A percentile compares a stretch with the other conserved stretches of the same genome.
Evolutionary conservation across 805 yeast species (phyloP).

Genomic region (Priceomyces haplophilus): DNA sequence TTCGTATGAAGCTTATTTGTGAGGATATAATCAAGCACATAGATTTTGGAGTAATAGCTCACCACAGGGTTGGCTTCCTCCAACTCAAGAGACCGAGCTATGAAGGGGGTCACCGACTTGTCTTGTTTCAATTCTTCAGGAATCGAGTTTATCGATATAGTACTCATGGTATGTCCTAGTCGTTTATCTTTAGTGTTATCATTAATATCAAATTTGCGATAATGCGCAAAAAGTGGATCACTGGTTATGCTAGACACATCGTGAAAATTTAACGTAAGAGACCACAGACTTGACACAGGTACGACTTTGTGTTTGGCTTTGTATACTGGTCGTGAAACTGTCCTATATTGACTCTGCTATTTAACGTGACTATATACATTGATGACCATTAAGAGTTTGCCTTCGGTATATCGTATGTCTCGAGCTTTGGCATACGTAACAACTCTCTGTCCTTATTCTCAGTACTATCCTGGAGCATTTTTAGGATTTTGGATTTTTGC

Average conservation of each 20-base stretch:
- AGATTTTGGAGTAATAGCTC: conserved; percentile 64
- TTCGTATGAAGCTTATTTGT: conserved; percentile 55
- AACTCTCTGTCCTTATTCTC: conserved; percentile 69
- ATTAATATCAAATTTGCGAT: too few relatives aligned
- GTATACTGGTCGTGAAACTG: neutral
- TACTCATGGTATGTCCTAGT: neutral
- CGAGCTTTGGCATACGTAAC: conserved; percentile 75
- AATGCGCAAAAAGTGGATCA: too few relatives aligned
- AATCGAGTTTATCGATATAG: conserved; percentile 10
- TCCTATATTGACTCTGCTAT: neutral
- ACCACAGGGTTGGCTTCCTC: conserved; percentile 58
- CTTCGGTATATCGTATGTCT: conserved; percentile 1
- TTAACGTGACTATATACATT: neutral
- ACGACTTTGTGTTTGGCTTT: too few relatives aligned
- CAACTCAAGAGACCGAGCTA: conserved; percentile 58
- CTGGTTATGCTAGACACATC: too few relatives aligned
- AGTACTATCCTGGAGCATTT: conserved; percentile 66
- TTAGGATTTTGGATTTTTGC: conserved; percentile 65
- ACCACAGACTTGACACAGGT: too few relatives aligned
- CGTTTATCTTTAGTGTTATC: neutral
- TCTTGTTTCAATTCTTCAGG: conserved; percentile 26
- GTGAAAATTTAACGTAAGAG: too few relatives aligned
- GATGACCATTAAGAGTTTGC: neutral
- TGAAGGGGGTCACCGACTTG: conserved; percentile 43
- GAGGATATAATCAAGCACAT: conserved; percentile 72